A percentile compares a stretch with the other conserved stretches of the same genome.
Evolutionary conservation across 306 rosid genomes (phyloP).

Genomic region (Leucaena leucocephala): DNA sequence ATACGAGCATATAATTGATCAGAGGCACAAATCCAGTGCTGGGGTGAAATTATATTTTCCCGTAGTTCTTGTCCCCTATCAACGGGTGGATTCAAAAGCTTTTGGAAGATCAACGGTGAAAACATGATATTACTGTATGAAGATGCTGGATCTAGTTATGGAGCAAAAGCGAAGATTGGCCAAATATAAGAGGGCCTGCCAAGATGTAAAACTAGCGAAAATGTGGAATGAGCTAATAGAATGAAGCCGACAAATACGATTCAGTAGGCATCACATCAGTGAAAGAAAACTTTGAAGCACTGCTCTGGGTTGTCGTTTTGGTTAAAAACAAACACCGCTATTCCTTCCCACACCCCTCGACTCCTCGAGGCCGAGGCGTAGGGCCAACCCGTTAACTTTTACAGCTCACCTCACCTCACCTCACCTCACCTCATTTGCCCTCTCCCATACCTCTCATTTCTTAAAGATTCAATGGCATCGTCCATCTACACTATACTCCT

Average conservation of each 20-base stretch:
- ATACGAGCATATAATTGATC: too few species aligned
- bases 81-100: too few species aligned
- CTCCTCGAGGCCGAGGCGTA: not conserved
- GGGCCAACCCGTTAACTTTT: not conserved
- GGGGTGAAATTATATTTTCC: too few species aligned
- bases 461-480: not conserved
- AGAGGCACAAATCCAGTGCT: too few species aligned
- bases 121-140: too few species aligned
- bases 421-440: not conserved
- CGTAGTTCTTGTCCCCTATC: too few species aligned
- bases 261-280: not conserved
- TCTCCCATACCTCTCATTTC: not conserved
- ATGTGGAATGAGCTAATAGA: not conserved
- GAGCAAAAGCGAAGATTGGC: too few species aligned
- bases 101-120: too few species aligned
- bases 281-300: not conserved
- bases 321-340: conserved; percentile 38
- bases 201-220: not conserved
- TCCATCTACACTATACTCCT: too few species aligned
- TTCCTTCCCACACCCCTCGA: conserved; percentile 23
- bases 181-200: too few species aligned
- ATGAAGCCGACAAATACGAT: not conserved
- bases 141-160: too few species aligned
- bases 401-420: not conserved
- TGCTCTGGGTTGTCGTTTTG: conserved; percentile 32